phyloP scores from a whole-genome alignment of 108 stramenopile species.

The Cyclostephanos tholiformis region DNA sequence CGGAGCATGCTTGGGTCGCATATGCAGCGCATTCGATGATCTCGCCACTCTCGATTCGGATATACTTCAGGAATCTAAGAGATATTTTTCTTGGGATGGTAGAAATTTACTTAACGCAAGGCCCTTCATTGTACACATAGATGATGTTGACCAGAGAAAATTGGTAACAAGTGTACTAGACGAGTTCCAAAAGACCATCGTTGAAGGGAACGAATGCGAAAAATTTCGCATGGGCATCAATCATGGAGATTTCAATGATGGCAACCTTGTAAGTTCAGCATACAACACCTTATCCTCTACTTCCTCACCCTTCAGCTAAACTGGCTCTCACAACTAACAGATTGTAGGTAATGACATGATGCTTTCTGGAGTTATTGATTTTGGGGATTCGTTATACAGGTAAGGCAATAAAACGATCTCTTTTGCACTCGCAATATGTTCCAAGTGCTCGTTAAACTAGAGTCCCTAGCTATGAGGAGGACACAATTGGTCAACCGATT shows the following conservation, averaged over 20 bases:
- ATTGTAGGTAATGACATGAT: constrained; percentile 22
- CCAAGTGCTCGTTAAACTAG: constrained; percentile 73
- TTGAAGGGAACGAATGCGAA: constrained; percentile 57
- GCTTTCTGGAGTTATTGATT: constrained; percentile 87
- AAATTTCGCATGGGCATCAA: constrained; percentile 56
- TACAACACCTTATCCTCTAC: neutral
- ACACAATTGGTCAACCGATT: constrained; percentile 77
- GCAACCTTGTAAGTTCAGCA: constrained; percentile 66
- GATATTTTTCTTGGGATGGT: constrained; percentile 86
- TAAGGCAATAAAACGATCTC: constrained; percentile 35
- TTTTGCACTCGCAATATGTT: neutral
- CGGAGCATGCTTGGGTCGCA: constrained; percentile 71
- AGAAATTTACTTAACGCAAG: constrained; percentile 67
- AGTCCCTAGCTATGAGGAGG: constrained; percentile 62
- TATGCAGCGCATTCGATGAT: constrained; percentile 61
- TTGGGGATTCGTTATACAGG: constrained; percentile 89
- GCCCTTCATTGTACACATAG: constrained; percentile 65
- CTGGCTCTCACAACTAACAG: neutral
- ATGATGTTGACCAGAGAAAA: constrained; percentile 48
- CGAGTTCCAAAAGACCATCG: constrained; percentile 60
- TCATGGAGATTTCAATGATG: constrained; percentile 89
- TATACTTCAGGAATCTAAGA: constrained; percentile 47
- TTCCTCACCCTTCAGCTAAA: neutral
- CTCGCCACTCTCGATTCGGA: constrained; percentile 36
- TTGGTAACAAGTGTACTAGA: constrained; percentile 70